These are phyloP conservation scores for Nasturtium officinale DNA, from an alignment of 345 rosid genomes.

Conservation along the genomic window DNA sequence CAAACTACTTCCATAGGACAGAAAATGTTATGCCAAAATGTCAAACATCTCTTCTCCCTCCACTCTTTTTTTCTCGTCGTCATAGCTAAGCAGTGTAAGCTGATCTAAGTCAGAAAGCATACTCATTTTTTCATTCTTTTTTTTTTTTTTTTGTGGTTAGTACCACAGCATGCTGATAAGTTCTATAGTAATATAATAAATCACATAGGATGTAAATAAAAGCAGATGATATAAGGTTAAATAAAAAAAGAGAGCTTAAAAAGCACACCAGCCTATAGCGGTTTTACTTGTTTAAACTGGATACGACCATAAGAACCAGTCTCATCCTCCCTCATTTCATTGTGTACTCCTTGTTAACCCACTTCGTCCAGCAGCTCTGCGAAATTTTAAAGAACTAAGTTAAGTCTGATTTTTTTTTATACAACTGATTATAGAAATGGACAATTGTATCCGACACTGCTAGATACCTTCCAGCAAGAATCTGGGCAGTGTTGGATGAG, in stretches of 20 bases:
- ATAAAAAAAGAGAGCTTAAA: conserved; percentile 24
- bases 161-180: neutral
- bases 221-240: conserved; percentile 34
- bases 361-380: conserved; percentile 53
- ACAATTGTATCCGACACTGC: neutral
- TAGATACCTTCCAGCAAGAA: conserved; percentile 81
- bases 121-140: conserved; percentile 19
- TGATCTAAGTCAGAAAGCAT: conserved; percentile 42
- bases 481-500: conserved; percentile 71
- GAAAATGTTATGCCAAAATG: conserved; percentile 38
- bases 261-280: conserved; percentile 30
- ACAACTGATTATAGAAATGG: neutral
- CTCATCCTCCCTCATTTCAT: conserved; percentile 32
- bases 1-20: conserved; percentile 33
- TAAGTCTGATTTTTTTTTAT: neutral
- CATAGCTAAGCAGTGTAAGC: conserved; percentile 39
- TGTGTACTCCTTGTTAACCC: conserved; percentile 81
- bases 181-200: conserved; percentile 32
- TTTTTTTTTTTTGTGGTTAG: neutral
- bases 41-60: conserved; percentile 35
- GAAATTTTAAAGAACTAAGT: neutral
- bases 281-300: conserved; percentile 28
- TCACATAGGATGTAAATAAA: conserved; percentile 38
- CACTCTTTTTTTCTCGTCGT: neutral
- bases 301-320: conserved; percentile 8